Evolutionary conservation across 2,329 filamentous ascomycete genomes (phyloP), one percentile per base, ranked within the genome.

Genomic region (Cordyceps farinosa): DNA sequence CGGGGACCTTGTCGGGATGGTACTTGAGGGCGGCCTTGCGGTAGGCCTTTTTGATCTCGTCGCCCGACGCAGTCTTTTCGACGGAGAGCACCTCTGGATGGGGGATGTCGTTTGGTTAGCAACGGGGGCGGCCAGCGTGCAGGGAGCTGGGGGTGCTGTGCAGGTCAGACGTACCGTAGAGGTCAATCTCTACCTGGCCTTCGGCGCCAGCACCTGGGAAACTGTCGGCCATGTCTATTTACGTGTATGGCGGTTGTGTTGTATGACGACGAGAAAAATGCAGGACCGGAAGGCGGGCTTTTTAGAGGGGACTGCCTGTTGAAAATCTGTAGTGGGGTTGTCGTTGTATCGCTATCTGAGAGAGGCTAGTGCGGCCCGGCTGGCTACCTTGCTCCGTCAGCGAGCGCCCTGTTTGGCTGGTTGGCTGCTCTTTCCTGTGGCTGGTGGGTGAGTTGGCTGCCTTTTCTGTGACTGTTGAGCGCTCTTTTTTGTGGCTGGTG

Each of bases 1-100:
- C 91, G 69, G 92, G 83, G 63, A 96, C 95, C 80, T 99, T 99
- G 80, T 99, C 95, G 53, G 95, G 95, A 73, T 99, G 95, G 73
- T 92, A 90, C 74, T 87, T 86, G 61, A 97, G 84, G 13, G 94
- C 92, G 67, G 92, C 89, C 85, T 96, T 97, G 79, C 94, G 90
- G 79, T 97, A 97, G 66, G 93, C 93, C 79, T 97, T 97, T 77
- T 95, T 96, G 78, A 98, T 90, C 71, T 97, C 90, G 62, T 89
- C 86, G 71, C 89, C 88, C 66, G 82, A 87, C 59, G 93, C 90
- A 66, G 80, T 80, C 74, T 84, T 89, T 59, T 88, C 81, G 70
- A 98, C 84, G 65, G 87, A 90, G 66, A 98, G 87, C 70, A 97
- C 82, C 79, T 89, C 93, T 96, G 72, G 48, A 61, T 44, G 44